Evolutionary conservation across 129 eudicot species (phyloP).

Genomic region (Lactuca sativa): DNA sequence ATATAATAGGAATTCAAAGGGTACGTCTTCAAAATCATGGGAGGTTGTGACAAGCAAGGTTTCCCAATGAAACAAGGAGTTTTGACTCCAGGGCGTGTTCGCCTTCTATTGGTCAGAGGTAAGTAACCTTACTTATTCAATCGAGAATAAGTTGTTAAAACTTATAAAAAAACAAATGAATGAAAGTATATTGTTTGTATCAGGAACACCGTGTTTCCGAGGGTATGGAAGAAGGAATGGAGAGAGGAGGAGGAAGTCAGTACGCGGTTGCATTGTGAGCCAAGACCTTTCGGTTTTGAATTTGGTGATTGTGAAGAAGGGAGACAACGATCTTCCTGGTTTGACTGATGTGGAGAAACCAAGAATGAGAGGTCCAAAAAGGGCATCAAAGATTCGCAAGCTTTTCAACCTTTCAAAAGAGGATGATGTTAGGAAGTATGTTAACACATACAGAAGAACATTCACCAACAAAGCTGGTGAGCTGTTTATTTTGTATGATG

Average conservation of each 20-base stretch:
- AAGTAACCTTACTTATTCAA: background rate
- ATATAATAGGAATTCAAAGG: slow-evolving; percentile 59
- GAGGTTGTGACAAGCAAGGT: slow-evolving; percentile 88
- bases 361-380: slow-evolving; percentile 74
- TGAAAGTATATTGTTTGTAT: no score
- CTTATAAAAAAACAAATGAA: background rate
- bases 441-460: slow-evolving; percentile 63
- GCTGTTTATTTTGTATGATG: background rate
- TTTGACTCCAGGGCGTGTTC: slow-evolving; percentile 80
- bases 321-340: slow-evolving; percentile 74
- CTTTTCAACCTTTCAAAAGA: slow-evolving; percentile 57
- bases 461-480: slow-evolving; percentile 64
- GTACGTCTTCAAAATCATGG: slow-evolving; percentile 80
- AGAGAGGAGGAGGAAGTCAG: slow-evolving; percentile 68
- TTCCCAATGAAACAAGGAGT: slow-evolving; percentile 89
- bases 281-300: slow-evolving; percentile 60
- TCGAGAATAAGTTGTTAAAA: no score
- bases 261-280: slow-evolving; percentile 66
- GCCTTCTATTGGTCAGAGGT: slow-evolving; percentile 70
- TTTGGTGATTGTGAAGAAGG: slow-evolving; percentile 70
- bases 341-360: slow-evolving; percentile 69
- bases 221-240: slow-evolving; percentile 66
- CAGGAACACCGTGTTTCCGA: slow-evolving; percentile 57
- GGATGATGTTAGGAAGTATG: slow-evolving; percentile 75
- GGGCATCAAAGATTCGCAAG: slow-evolving; percentile 72